A percentile compares a stretch with the other conserved stretches of the same genome.
These are phyloP conservation scores for Noccaea bulbosa DNA, from an alignment of 345 rosid genomes.

Conservation along the genomic window DNA sequence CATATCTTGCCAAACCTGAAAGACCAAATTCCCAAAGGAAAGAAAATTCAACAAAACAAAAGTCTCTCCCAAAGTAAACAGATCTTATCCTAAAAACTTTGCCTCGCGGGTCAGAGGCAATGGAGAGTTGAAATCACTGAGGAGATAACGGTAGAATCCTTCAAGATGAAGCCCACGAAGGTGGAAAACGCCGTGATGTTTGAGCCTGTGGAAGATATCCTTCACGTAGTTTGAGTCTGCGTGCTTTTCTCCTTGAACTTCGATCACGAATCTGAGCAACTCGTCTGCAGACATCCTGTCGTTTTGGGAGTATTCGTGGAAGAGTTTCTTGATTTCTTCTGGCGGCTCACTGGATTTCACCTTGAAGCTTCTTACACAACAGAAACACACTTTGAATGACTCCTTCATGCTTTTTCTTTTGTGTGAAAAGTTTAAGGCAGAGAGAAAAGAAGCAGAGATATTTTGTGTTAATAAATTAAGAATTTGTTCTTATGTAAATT, in stretches of 20 bases:
- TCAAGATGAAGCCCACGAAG: conserved; percentile 59
- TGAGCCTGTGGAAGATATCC: conserved; percentile 48
- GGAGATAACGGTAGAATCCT: conserved; percentile 47
- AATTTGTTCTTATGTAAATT: background rate
- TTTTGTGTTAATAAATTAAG: background rate
- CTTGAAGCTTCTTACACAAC: conserved; percentile 75
- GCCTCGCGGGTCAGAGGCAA: conserved; percentile 41
- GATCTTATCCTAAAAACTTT: background rate
- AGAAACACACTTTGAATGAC: conserved; percentile 43
- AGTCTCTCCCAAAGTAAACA: background rate
- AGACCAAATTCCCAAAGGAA: background rate
- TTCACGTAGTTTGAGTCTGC: conserved; percentile 59
- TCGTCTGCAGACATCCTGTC: conserved; percentile 57
- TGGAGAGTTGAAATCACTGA: conserved; percentile 52
- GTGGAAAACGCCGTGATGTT: conserved; percentile 43
- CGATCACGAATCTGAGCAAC: conserved; percentile 60
- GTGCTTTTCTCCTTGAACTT: conserved; percentile 59
- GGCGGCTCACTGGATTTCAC: conserved; percentile 75
- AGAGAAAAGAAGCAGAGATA: conserved; percentile 23
- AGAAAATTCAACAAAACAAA: background rate
- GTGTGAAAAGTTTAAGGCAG: background rate
- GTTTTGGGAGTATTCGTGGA: conserved; percentile 53
- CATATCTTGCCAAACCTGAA: conserved; percentile 78
- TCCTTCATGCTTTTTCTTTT: conserved; percentile 25
- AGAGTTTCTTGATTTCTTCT: conserved; percentile 59